phyloP scores from a whole-genome alignment of 2,329 filamentous ascomycete genomes.

The Geosmithia flava region DNA sequence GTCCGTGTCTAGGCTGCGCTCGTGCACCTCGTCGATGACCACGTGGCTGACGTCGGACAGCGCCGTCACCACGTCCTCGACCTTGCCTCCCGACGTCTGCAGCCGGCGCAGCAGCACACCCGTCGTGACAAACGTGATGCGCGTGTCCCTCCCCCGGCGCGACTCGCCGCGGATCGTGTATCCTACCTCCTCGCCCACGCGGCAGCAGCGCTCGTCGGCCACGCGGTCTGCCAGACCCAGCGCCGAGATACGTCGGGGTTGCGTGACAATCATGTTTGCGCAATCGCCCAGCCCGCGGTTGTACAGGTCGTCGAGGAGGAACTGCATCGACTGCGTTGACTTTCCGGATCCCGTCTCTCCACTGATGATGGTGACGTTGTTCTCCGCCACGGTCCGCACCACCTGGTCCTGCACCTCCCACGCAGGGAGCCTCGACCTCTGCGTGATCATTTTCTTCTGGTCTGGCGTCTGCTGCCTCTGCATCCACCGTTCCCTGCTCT shows the following conservation, averaged over 20 bases:
- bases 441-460: conserved; percentile 63
- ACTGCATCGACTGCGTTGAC: conserved; percentile 93
- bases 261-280: conserved; percentile 89
- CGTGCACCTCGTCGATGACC: conserved; percentile 93
- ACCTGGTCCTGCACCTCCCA: conserved; percentile 75
- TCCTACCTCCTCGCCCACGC: conserved; percentile 77
- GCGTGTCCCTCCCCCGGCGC: conserved; percentile 60
- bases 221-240: conserved; percentile 90
- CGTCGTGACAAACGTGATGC: conserved; percentile 91
- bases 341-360: conserved; percentile 96
- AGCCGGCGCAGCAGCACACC: conserved; percentile 82
- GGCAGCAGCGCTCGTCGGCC: conserved; percentile 75
- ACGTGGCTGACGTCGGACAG: conserved; percentile 87
- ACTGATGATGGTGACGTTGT: conserved; percentile 91
- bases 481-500: conserved; percentile 58
- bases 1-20: conserved; percentile 88
- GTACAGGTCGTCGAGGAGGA: conserved; percentile 86
- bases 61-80: conserved; percentile 69
- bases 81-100: conserved; percentile 75
- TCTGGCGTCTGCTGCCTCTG: conserved; percentile 50
- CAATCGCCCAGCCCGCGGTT: conserved; percentile 58
- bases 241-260: conserved; percentile 88
- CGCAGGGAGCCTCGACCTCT: conserved; percentile 66
- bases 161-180: conserved; percentile 89
- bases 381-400: conserved; percentile 57